Evolutionary conservation across 208 protist genomes (phyloP).

Genomic region (Crithidia expoeki): DNA sequence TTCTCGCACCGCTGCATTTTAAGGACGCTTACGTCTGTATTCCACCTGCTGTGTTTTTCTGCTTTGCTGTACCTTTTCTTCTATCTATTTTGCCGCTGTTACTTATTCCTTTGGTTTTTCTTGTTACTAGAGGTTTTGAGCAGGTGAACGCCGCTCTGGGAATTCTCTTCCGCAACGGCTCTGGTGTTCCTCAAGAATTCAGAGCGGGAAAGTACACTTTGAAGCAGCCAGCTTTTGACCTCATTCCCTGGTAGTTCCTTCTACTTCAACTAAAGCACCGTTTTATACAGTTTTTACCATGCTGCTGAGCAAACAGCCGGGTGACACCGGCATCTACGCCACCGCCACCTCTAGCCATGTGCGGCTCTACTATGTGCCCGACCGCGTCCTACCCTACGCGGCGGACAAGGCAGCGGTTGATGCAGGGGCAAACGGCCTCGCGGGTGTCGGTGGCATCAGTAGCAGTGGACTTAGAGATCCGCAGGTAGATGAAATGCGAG

Average conservation of each 20-base stretch:
- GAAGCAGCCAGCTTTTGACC: too few species aligned
- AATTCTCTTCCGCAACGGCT: too few species aligned
- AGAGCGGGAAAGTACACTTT: too few species aligned
- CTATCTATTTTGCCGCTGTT: not conserved
- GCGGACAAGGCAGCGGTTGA: not conserved
- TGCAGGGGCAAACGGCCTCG: not conserved
- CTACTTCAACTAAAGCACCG: too few species aligned
- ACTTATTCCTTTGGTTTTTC: too few species aligned
- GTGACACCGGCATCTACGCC: conserved; percentile 67
- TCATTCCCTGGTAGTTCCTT: too few species aligned
- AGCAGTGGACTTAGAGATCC: not conserved
- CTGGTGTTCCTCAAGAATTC: too few species aligned
- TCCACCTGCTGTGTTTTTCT: not conserved
- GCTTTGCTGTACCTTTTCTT: not conserved
- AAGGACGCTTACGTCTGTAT: too few species aligned
- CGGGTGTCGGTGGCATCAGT: not conserved
- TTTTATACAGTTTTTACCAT: conserved; percentile 44
- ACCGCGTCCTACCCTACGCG: conserved; percentile 21
- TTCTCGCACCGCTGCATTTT: too few species aligned
- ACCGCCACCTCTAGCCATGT: conserved; percentile 52
- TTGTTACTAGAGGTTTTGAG: not conserved
- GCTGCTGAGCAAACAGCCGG: conserved; percentile 73
- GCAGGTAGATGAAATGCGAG: not conserved
- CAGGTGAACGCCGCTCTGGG: not conserved
- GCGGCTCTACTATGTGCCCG: conserved; percentile 46